Evolutionary conservation across 2,329 filamentous ascomycete species (phyloP).

Genomic region (Parafenestella ontariensis): DNA sequence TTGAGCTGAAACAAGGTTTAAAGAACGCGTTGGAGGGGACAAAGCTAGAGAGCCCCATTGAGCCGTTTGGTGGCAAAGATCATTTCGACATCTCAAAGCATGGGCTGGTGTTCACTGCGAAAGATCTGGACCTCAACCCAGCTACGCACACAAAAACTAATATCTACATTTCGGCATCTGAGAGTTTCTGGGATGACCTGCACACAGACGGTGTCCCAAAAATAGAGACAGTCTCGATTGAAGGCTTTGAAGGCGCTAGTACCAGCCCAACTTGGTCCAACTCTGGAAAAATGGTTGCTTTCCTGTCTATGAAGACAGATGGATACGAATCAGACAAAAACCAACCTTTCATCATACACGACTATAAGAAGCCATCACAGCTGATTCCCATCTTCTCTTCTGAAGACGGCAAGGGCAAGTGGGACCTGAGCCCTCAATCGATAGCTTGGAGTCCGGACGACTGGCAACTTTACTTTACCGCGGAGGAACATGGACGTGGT

Average conservation of each 20-base stretch:
- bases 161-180: conserved; percentile 71
- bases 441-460: conserved; percentile 62
- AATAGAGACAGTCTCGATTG: conserved; percentile 64
- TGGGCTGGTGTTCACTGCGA: conserved; percentile 76
- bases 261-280: conserved; percentile 75
- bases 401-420: conserved; percentile 66
- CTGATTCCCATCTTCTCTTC: conserved; percentile 67
- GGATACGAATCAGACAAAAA: conserved; percentile 85
- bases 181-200: conserved; percentile 58
- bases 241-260: conserved; percentile 69
- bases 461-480: conserved; percentile 71
- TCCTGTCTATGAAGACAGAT: conserved; percentile 77
- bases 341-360: conserved; percentile 68
- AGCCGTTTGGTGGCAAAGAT: conserved; percentile 78
- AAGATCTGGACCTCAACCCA: conserved; percentile 73
- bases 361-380: conserved; percentile 64
- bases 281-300: conserved; percentile 73
- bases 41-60: conserved; percentile 70
- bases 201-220: conserved; percentile 14
- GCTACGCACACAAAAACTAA: conserved; percentile 83
- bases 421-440: conserved; percentile 62
- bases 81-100: conserved; percentile 76
- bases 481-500: conserved; percentile 73
- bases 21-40: conserved; percentile 69
- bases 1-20: conserved; percentile 47